Conservation (phyloP, 2,329 filamentous ascomycete genomes). For the Fusarium nanum region DNA sequence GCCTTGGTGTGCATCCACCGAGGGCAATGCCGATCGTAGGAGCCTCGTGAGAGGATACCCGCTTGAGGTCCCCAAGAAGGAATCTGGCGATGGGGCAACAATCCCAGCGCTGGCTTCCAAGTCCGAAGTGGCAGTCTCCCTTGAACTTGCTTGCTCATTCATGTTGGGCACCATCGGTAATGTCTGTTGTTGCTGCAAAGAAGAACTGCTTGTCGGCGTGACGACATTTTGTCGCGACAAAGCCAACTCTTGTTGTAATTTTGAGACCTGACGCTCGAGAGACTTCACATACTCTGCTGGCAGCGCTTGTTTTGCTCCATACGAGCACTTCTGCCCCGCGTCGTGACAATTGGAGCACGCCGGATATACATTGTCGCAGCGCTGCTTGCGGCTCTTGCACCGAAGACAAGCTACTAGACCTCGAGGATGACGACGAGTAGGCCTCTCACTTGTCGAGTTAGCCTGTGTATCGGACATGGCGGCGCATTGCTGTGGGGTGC, state of each 20-base stretch:
- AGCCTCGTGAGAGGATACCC: slow-evolving; percentile 8
- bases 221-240: background rate
- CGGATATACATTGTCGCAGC: slow-evolving; percentile 8
- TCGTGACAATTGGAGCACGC: background rate
- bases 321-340: background rate
- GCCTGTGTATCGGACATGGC: slow-evolving; percentile 3
- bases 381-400: slow-evolving; percentile 5
- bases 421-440: background rate
- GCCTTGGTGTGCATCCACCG: background rate
- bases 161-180: background rate
- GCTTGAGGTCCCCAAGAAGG: slow-evolving; percentile 1
- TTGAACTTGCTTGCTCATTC: background rate
- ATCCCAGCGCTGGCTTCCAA: slow-evolving; percentile 10
- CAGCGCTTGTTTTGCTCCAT: background rate
- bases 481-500: background rate
- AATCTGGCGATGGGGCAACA: slow-evolving; percentile 3
- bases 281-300: slow-evolving; percentile 7
- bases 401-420: slow-evolving; percentile 6
- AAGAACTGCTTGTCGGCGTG: background rate
- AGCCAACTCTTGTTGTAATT: background rate
- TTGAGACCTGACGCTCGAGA: background rate
- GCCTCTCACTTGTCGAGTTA: background rate
- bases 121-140: background rate
- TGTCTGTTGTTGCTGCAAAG: background rate
- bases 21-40: background rate